Evolutionary conservation across 176 grass and related monocot species (phyloP).

Genomic region (Rhipidocladum racemiflorum): DNA sequence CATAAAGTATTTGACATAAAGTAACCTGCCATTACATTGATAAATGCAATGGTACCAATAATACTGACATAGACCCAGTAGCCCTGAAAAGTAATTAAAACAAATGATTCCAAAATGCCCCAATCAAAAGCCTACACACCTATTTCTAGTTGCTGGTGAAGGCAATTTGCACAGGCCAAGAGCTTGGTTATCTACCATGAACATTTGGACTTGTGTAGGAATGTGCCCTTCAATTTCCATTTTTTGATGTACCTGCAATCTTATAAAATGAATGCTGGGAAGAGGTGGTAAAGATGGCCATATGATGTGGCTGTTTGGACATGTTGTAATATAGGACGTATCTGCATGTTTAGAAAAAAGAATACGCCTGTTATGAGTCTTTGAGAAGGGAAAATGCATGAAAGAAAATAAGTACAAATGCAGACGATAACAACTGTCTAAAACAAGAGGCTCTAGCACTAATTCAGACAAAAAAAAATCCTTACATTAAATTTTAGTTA

Average conservation of each 20-base stretch:
- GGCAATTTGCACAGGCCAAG: neutral
- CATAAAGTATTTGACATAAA: slow-evolving; percentile 35
- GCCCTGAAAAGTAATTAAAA: slow-evolving; percentile 4
- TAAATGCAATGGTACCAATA: slow-evolving; percentile 26
- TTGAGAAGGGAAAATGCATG: neutral
- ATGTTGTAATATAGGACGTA: neutral
- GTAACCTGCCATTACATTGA: neutral
- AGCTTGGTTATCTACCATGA: neutral
- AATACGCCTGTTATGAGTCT: neutral
- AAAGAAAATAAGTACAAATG: slow-evolving; percentile 4
- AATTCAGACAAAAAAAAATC: neutral
- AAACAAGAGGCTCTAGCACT: neutral
- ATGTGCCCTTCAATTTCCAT: neutral
- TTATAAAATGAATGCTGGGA: neutral
- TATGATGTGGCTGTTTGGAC: neutral
- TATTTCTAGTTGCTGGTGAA: neutral
- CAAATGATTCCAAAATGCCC: neutral
- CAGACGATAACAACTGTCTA: neutral
- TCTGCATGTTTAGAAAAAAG: neutral
- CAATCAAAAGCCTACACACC: neutral
- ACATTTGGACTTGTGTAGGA: neutral
- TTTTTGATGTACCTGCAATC: neutral
- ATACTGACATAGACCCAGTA: neutral
- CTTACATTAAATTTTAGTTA: neutral
- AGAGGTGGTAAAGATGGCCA: neutral